Evolutionary conservation across 371 early-diverging fungal genomes (phyloP), one percentile per base, ranked within the genome.

Genomic region (Coemansia sp.): DNA sequence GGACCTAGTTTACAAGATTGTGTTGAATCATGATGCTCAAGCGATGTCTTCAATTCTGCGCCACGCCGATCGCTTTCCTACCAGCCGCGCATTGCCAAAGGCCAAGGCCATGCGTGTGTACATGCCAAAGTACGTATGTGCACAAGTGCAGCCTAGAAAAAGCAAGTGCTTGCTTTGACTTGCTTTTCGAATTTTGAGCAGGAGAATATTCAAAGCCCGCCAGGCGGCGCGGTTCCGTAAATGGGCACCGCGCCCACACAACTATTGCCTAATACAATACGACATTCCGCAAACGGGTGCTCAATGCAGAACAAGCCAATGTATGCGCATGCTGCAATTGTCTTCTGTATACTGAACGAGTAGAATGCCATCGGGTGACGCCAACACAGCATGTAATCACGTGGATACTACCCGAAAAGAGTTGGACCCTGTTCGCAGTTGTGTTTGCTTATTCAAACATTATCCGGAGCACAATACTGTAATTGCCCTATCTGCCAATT

Each of bases 321-420:
- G 55, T 55, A 55, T 13, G 55, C 29, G 55, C 55, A 55, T 55
- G 55, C 26, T 8, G 55, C 55, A 55, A 55, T 55, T 55, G 55
- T 55, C 12, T 26, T 3, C 29, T 28, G 15, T 26, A 13, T n/a
- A 17, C 52, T 21, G 55, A 15, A 21, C 7, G 29, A 55, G 28
- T 26, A 24, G 28, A 55, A 29, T 29, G 28, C n/a, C 46, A 46
- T 24, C 13, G 24, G 32, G 32, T 32, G 32, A 32, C 32, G 32
- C 32, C 32, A 32, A 32, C 32, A 28, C 55, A 55, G 28, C 28
- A 13, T 46, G 46, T n/a, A 7, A 4, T 55, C 55, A 55, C 55
- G 55, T 55, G 55, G 7, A 28, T 28, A 26, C 55, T 28, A 32
- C 32, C 32, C 8, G 32, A 32, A 32, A 32, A 32, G 32, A 32